These are phyloP conservation scores for Lanmaoa pseudosensibilis DNA, from an alignment of 768 basidiomycete genomes.

Conservation along the genomic window DNA sequence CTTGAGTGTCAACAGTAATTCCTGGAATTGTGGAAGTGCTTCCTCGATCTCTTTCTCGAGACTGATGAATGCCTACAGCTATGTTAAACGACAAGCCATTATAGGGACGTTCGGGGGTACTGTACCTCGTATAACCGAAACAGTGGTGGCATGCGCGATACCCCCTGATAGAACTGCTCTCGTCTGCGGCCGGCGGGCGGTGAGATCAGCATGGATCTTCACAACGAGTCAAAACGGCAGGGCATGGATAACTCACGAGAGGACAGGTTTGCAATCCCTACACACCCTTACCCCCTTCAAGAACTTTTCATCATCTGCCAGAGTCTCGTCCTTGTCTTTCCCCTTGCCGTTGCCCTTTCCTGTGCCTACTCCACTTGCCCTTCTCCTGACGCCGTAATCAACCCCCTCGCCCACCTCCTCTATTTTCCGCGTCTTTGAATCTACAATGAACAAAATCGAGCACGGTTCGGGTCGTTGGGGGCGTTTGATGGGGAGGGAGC, in stretches of 20 bases:
- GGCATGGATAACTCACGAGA: slow-evolving; percentile 61
- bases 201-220: neutral
- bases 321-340: slow-evolving; percentile 39
- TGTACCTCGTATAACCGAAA: slow-evolving; percentile 69
- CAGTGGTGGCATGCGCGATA: slow-evolving; percentile 56
- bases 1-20: slow-evolving; percentile 73
- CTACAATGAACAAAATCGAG: slow-evolving; percentile 84
- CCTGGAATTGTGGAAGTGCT: slow-evolving; percentile 83
- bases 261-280: slow-evolving; percentile 72
- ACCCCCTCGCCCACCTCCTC: slow-evolving; percentile 85
- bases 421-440: slow-evolving; percentile 70
- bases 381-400: slow-evolving; percentile 74
- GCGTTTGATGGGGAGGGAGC: slow-evolving; percentile 78
- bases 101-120: neutral
- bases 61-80: slow-evolving; percentile 57
- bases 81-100: neutral
- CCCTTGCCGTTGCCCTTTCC: slow-evolving; percentile 29
- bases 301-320: slow-evolving; percentile 75
- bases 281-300: slow-evolving; percentile 89
- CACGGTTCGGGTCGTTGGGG: slow-evolving; percentile 68
- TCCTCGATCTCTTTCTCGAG: slow-evolving; percentile 92
- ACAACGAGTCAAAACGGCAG: neutral
- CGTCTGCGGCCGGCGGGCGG: slow-evolving; percentile 45
- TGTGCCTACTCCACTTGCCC: slow-evolving; percentile 24
- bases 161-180: slow-evolving; percentile 76